Evolutionary conservation across 2,329 filamentous ascomycete species (phyloP), one percentile per base, ranked within the genome.

Genomic region (Penicillium sp.): DNA sequence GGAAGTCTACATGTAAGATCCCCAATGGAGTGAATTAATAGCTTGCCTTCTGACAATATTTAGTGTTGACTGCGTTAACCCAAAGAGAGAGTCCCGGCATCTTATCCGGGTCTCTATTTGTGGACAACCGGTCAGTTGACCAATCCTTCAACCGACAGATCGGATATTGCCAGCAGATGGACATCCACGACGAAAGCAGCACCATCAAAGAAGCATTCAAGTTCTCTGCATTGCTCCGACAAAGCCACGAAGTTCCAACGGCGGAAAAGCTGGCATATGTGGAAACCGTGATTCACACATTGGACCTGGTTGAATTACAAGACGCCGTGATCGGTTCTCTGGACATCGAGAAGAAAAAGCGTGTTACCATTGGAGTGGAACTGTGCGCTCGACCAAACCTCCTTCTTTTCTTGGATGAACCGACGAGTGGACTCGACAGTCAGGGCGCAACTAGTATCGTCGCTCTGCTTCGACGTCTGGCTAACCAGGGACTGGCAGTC

Each of bases 61-160:
- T 87, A 0, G 79, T 92, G 0, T 78, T 93, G 27, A 90, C 91
- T 69, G 88, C 87, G 0, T 75, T 88, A 1, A 85, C 88, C 0
- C 87, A 90, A 65, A 82, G 89, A 2, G 85, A 89, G 65, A 84
- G 75, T 11, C 78, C 78, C n/a, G 85, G 87, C 44, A 76, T 83
- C 16, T 75, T 87, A 2, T 73, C 75, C 4, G 87, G 87, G 2
- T 81, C 85, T 47, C 84, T 89, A 77, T 78, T 85, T 25, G 84
- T 89, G 6, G 85, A 89, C 60, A 85, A 85, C 2, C 78, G 79
- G 29, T 72, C 79, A 0, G 77, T 87, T 0, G 82, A 81, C 2
- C 71, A 76, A 1, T 81, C 82, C 40, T 89, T 89, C 65, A 84
- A 87, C 62, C 79, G 87, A 13, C 80, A 82, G 23, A 88, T 86